phyloP scores from a whole-genome alignment of 2,329 filamentous ascomycete species.

The Meredithiella fracta region DNA sequence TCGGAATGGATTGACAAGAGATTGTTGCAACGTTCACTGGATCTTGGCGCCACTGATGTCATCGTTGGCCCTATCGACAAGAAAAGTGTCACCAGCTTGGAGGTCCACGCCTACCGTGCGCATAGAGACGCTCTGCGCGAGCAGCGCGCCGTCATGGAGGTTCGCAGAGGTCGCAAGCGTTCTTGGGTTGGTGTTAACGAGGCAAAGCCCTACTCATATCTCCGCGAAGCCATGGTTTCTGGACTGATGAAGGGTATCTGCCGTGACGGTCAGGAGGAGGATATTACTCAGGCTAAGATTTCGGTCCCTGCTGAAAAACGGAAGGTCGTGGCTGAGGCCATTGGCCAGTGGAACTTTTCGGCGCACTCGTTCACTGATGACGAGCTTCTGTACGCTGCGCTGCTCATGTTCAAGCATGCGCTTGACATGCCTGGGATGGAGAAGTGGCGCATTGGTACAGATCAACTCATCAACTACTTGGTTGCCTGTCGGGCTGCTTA shows the following conservation, averaged over 20 bases:
- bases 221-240: constrained; percentile 87
- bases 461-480: constrained; percentile 69
- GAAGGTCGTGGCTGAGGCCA: constrained; percentile 45
- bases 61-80: constrained; percentile 62
- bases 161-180: constrained; percentile 61
- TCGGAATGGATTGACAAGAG: constrained; percentile 25
- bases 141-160: constrained; percentile 53
- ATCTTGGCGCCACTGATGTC: constrained; percentile 75
- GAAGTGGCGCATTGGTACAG: constrained; percentile 61
- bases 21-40: constrained; percentile 55
- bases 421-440: constrained; percentile 66
- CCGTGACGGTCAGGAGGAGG: constrained; percentile 45
- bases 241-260: constrained; percentile 81
- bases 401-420: constrained; percentile 79
- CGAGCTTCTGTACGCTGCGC: constrained; percentile 71
- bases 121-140: constrained; percentile 61
- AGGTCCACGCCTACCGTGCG: constrained; percentile 69
- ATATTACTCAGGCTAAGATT: constrained; percentile 48
- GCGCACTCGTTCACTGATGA: constrained; percentile 83
- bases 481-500: constrained; percentile 86
- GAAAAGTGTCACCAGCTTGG: constrained; percentile 57
- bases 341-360: constrained; percentile 74
- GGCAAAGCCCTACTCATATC: constrained; percentile 71
- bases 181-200: constrained; percentile 85
- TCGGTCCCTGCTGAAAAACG: constrained; percentile 50